Conservation (phyloP, 2,329 filamentous ascomycete species). For the Pseudocercospora musae region DNA sequence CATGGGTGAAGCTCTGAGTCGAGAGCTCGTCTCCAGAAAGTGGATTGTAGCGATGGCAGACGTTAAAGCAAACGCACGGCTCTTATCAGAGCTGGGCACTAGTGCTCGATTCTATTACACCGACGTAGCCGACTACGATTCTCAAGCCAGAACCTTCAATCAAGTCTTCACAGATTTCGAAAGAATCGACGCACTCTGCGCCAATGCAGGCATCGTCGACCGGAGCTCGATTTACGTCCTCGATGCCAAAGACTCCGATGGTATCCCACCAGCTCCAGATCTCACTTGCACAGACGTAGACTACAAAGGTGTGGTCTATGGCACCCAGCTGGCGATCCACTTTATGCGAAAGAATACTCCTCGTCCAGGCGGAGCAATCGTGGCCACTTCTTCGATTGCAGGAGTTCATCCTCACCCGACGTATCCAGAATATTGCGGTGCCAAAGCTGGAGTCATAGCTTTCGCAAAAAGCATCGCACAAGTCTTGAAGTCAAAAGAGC, state of each 20-base stretch:
- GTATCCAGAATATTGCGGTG: constrained; percentile 21
- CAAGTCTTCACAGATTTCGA: constrained; percentile 8
- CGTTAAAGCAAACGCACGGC: constrained; percentile 3
- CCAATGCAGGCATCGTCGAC: constrained; percentile 20
- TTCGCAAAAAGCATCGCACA: constrained; percentile 8
- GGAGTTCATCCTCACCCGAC: constrained; percentile 19
- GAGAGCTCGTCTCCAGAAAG: constrained; percentile 9
- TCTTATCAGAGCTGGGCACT: constrained; percentile 4
- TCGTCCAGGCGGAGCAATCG: constrained; percentile 14
- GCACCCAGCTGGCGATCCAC: constrained; percentile 18
- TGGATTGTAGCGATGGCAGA: constrained; percentile 22
- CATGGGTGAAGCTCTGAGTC: constrained; percentile 20
- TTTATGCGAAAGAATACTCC: constrained; percentile 21
- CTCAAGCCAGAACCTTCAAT: constrained; percentile 12
- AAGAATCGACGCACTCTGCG: constrained; percentile 16
- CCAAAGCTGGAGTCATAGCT: constrained; percentile 16
- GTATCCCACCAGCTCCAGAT: constrained; percentile 15
- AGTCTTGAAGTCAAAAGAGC: constrained; percentile 1
- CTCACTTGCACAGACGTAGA: constrained; percentile 16
- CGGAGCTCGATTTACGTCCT: constrained; percentile 12
- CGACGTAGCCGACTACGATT: constrained; percentile 15
- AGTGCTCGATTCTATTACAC: constrained; percentile 13
- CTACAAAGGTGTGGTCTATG: constrained; percentile 20
- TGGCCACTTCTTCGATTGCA: constrained; percentile 20
- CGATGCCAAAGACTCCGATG: constrained; percentile 1